Evolutionary conservation across 768 basidiomycete genomes (phyloP).

Genomic region (Suillus bovinus): DNA sequence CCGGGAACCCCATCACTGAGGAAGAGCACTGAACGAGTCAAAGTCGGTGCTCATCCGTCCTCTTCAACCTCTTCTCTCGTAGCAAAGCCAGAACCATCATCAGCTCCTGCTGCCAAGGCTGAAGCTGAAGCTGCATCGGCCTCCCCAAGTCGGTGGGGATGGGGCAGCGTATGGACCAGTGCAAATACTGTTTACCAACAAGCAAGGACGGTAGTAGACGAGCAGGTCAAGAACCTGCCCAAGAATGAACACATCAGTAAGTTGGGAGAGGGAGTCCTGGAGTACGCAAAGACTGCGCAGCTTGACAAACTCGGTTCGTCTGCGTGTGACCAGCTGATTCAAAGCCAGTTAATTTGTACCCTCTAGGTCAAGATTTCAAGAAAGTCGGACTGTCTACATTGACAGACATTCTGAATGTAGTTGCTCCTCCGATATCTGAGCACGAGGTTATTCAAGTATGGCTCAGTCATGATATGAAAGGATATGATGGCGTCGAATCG

Average conservation of each 20-base stretch:
- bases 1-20: conserved; percentile 70
- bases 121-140: conserved; percentile 20
- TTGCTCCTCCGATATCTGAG: conserved; percentile 97
- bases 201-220: conserved; percentile 86
- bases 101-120: conserved; percentile 23
- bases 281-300: conserved; percentile 87
- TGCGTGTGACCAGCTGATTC: neutral
- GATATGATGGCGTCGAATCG: conserved; percentile 93
- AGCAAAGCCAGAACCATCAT: conserved; percentile 26
- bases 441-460: conserved; percentile 97
- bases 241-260: conserved; percentile 87
- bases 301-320: conserved; percentile 83
- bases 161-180: conserved; percentile 87
- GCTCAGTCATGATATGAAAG: conserved; percentile 95
- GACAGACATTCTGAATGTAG: conserved; percentile 90
- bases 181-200: conserved; percentile 87
- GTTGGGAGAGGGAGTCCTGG: conserved; percentile 83
- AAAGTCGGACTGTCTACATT: conserved; percentile 86
- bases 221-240: conserved; percentile 86
- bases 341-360: conserved; percentile 13
- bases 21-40: conserved; percentile 78
- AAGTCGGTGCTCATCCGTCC: conserved; percentile 49
- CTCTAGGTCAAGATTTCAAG: conserved; percentile 84
- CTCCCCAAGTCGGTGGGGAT: conserved; percentile 59
- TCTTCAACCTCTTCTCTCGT: conserved; percentile 47